These are phyloP conservation scores for Jatropha curcas DNA, from an alignment of 345 rosid species.

Conservation along the genomic window DNA sequence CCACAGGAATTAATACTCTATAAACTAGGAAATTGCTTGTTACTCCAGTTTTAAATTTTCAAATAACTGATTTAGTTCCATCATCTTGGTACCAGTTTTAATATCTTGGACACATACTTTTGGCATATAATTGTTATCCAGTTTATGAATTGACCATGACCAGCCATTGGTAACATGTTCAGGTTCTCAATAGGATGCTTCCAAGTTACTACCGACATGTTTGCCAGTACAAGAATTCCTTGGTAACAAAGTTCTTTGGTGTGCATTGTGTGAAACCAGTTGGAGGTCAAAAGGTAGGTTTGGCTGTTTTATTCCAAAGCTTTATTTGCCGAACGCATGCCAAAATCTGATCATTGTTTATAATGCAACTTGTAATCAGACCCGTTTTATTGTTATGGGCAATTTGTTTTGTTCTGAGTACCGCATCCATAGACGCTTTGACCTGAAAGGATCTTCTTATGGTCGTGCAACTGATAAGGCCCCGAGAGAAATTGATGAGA, in stretches of 20 bases:
- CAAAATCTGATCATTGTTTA: conserved; percentile 8
- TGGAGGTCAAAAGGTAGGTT: conserved; percentile 63
- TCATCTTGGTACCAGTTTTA: background rate
- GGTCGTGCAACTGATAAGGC: conserved; percentile 61
- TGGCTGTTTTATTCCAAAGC: background rate
- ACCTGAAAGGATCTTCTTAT: conserved; percentile 72
- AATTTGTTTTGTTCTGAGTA: conserved; percentile 65
- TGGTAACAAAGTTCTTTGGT: conserved; percentile 72
- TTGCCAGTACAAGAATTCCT: conserved; percentile 57
- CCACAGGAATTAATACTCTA: background rate
- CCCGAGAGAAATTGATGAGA: conserved; percentile 56
- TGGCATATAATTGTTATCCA: background rate
- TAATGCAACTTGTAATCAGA: conserved; percentile 33
- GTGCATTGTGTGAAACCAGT: conserved; percentile 65
- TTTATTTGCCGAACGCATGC: background rate
- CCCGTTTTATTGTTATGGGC: conserved; percentile 68
- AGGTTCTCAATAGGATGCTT: conserved; percentile 69
- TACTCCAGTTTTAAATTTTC: background rate
- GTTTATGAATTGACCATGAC: background rate
- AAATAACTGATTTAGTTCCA: background rate
- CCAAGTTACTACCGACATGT: conserved; percentile 65
- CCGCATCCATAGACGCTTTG: conserved; percentile 63
- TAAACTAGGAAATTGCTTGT: background rate
- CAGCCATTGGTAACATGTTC: conserved; percentile 18
- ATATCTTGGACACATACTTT: background rate